Evolutionary conservation across 1,284 basidiomycete genomes (phyloP), one percentile per base, ranked within the genome.

Genomic region (Amylostereum areolatum): DNA sequence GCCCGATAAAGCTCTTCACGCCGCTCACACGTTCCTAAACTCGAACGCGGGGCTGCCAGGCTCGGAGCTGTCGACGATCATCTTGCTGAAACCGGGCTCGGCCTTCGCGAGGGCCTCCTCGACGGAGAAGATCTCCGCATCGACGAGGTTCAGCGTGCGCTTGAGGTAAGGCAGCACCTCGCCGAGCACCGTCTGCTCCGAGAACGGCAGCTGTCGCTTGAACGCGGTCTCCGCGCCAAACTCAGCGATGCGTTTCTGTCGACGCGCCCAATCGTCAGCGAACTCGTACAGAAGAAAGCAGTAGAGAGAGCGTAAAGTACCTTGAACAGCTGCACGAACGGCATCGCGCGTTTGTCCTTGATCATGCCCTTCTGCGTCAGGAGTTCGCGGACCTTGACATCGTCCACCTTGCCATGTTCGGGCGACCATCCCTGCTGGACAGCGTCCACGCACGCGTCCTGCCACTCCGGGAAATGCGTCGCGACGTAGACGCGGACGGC

Each of bases 311-410:
- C 27, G 25, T 27, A 11, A 57, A 72, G 43, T 52, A 92, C 91
- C 82, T 97, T 97, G 82, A 97, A 88, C 29, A 77, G 71, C 58
- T 96, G 89, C 49, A 94, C 82, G 72, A 97, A 98, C 32, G 95
- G 95, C 95, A 98, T 98, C 40, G 80, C 80, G 54, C 86, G 84
- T 75, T 98, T 98, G 70, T 98, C 93, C 80, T 97, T 97, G 69
- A 93, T 84, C 66, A 97, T 65, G 10, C 91, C 93, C n/a, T 75
- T 78, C 62, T 80, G 75, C 9, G 76, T 78, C 56, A 98, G 68
- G 52, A 81, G 63, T 61, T 83, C 74, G 60, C 86, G 80, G 53
- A 97, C 80, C 66, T 85, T 86, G 45, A 72, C 83, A 63, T 98
- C 94, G 65, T 99, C 92, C 37, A 97, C 84, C 57, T 74, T 78